Evolutionary conservation across 345 rosid genomes (phyloP), one percentile per base, ranked within the genome.

Genomic region (Melaleuca alternifolia): DNA sequence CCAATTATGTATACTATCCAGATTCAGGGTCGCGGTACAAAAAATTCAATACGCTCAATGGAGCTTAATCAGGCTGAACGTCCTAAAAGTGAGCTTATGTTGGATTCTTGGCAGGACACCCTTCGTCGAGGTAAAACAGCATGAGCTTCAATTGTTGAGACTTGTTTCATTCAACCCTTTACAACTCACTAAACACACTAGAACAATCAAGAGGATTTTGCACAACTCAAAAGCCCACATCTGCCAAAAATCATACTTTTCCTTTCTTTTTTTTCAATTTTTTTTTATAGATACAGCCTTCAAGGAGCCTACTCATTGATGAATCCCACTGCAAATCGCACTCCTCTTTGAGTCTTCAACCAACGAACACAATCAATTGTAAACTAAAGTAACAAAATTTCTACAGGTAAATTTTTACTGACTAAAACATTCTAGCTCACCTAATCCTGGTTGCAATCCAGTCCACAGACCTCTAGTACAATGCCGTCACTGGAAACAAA

Each of bases 401-500:
- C 81, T 71, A 37, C 81, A 71, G 26, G 48, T 71, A 71, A 71
- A 33, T 37, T 52, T 71, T 71, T 33, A 4, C 7, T 1, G 24
- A 71, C 81, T 9, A 10, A 44, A 10, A 5, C 81, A 71, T 71
- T 71, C 48, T 21, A 71, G 48, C 81, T 71, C 26, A 37, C 81
- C 81, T 18, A 37, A 83, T 84, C 62, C 86, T 71, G 91, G 86
- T 93, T 52, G 51, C 96, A 94, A 61, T 92, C 83, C 92, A 94
- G 89, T 23, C 93, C 93, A 52, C 96, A 94, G 30, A 91, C 86
- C 90, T 94, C 94, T 33, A 94, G 87, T 9, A 92, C 90, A 50
- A 89, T 85, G 15, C 91, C 96, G 51, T 89, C 94, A 88, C 50
- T 91, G 0, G 93, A 89, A 50, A 84, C 81, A 46, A 93, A 94